Percentiles rank a stretch among this genome's conserved stretches.
Evolutionary conservation across 139 green algal genomes (phyloP).

Genomic region (Bryopsis sp.): DNA sequence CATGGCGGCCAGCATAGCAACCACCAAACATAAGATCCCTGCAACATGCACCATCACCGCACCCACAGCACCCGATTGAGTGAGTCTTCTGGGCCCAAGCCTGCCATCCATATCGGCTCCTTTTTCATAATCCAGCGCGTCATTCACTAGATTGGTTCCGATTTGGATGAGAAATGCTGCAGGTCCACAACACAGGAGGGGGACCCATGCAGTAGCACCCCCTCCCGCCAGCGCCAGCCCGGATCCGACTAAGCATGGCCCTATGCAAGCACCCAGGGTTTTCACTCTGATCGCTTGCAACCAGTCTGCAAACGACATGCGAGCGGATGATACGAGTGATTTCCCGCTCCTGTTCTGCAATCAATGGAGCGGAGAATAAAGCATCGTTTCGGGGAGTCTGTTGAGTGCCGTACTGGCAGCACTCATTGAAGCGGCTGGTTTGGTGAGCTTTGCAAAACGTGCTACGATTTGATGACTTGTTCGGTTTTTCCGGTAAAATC

Average conservation of each 20-base stretch:
- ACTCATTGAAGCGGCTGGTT: too few relatives aligned
- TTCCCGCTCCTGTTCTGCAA: too few relatives aligned
- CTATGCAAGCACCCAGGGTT: neutral
- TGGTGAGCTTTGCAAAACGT: too few relatives aligned
- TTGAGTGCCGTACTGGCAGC: too few relatives aligned
- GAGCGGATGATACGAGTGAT: too few relatives aligned
- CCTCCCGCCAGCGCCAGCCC: neutral
- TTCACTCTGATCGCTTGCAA: too few relatives aligned
- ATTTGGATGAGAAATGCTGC: slow-evolving; percentile 20
- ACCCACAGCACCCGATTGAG: neutral
- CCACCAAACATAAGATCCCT: slow-evolving; percentile 22
- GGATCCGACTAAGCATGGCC: neutral
- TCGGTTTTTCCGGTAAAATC: too few relatives aligned
- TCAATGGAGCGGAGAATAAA: too few relatives aligned
- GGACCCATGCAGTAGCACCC: neutral
- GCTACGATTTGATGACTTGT: too few relatives aligned
- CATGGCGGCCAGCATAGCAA: slow-evolving; percentile 4
- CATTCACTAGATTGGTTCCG: slow-evolving; percentile 28
- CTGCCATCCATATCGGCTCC: slow-evolving; percentile 21
- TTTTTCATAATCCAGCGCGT: slow-evolving; percentile 22
- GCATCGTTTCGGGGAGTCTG: too few relatives aligned
- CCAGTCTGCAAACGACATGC: too few relatives aligned
- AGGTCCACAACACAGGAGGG: slow-evolving; percentile 17
- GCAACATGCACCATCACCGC: neutral
- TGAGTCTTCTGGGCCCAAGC: neutral